These are phyloP conservation scores for Pholiota conissans DNA, from an alignment of 768 basidiomycete genomes.

Conservation along the genomic window DNA sequence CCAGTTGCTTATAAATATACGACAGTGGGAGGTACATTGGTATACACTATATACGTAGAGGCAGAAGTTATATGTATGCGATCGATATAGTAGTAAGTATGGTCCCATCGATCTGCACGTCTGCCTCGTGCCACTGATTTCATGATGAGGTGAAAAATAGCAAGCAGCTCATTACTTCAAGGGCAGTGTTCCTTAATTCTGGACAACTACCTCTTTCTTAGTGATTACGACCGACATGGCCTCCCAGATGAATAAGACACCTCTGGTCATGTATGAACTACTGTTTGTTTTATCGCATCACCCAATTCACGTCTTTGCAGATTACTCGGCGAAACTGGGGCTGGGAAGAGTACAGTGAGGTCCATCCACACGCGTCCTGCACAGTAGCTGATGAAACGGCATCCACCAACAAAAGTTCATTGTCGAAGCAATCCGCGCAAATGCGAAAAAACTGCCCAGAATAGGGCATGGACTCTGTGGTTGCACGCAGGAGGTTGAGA, in stretches of 20 bases:
- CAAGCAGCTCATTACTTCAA: not conserved
- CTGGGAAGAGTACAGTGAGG: not conserved
- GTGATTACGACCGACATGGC: not conserved
- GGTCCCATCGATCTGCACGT: not conserved
- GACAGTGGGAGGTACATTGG: too few relatives aligned
- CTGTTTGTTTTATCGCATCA: not conserved
- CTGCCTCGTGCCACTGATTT: not conserved
- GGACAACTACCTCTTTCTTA: not conserved
- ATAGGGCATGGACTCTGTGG: not conserved
- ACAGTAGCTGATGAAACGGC: not conserved
- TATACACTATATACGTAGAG: too few relatives aligned
- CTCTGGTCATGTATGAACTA: not conserved
- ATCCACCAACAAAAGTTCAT: not conserved
- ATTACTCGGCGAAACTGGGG: not conserved
- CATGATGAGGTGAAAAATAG: not conserved
- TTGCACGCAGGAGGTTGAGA: not conserved
- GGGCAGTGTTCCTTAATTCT: not conserved
- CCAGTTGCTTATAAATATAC: too few relatives aligned
- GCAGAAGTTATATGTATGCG: too few relatives aligned
- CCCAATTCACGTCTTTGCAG: not conserved
- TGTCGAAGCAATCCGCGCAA: not conserved
- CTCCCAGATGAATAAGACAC: not conserved
- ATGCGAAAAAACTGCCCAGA: not conserved
- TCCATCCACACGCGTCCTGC: not conserved
- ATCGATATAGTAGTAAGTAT: too few relatives aligned